A percentile compares a stretch with the other conserved stretches of the same genome.
phyloP scores from a whole-genome alignment of 1,284 basidiomycete genomes.

The Cryptococcus wingfieldii region DNA sequence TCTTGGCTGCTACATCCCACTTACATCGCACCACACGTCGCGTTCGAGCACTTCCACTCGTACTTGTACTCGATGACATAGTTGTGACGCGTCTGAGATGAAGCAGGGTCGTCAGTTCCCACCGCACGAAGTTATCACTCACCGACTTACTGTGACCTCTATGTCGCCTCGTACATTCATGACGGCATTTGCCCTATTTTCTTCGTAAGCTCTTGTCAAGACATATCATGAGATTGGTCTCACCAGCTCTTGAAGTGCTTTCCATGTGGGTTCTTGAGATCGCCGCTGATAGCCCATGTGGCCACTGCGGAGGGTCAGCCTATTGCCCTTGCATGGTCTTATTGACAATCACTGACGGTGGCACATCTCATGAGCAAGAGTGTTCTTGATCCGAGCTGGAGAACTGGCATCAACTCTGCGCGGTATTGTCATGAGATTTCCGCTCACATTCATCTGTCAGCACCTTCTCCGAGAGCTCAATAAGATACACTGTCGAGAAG shows the following conservation, averaged over 20 bases:
- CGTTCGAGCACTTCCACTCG: conserved; percentile 40
- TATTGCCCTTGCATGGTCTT: neutral
- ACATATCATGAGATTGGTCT: neutral
- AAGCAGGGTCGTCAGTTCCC: too few species aligned
- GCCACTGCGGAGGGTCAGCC: conserved; percentile 30
- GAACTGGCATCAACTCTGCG: neutral
- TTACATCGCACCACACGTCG: conserved; percentile 36
- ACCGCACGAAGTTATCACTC: neutral
- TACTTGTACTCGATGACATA: conserved; percentile 47
- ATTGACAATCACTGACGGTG: conserved; percentile 29
- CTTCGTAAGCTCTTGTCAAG: neutral
- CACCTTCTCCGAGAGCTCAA: conserved; percentile 38
- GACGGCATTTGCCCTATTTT: conserved; percentile 38
- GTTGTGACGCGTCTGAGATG: conserved; percentile 38
- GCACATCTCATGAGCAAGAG: conserved; percentile 49
- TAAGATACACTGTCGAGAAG: conserved; percentile 14
- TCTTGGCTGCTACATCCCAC: conserved; percentile 2
- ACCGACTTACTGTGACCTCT: conserved; percentile 38
- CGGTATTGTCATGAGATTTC: neutral
- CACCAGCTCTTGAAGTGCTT: conserved; percentile 44
- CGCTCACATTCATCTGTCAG: conserved; percentile 29
- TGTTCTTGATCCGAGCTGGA: conserved; percentile 40
- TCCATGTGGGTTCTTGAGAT: conserved; percentile 45
- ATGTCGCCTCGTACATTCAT: conserved; percentile 41
- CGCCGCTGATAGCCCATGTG: conserved; percentile 40